Evolutionary conservation across 2,329 filamentous ascomycete genomes (phyloP).

Genomic region (Penicillium thymicola): DNA sequence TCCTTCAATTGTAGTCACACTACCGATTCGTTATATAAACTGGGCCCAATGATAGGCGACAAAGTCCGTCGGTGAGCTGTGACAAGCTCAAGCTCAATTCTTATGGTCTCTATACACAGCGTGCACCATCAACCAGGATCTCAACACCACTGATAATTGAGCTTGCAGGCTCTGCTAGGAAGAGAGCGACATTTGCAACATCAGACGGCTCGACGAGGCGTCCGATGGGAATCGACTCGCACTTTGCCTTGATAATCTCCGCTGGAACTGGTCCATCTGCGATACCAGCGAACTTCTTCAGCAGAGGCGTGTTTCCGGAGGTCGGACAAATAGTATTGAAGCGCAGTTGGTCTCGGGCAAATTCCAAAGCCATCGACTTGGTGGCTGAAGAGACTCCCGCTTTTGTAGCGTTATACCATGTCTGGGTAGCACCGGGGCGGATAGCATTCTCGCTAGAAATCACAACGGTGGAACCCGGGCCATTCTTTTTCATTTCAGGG

Average conservation of each 20-base stretch:
- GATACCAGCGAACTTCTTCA: background rate
- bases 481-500: background rate
- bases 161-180: slow-evolving; percentile 1
- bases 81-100: too few relatives aligned
- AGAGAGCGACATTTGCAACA: background rate
- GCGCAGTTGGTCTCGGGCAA: background rate
- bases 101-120: background rate
- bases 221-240: background rate
- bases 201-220: background rate
- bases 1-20: too few relatives aligned
- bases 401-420: background rate
- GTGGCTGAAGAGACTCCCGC: background rate
- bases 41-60: too few relatives aligned
- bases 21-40: too few relatives aligned
- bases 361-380: background rate
- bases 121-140: slow-evolving; percentile 13
- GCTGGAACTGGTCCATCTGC: background rate
- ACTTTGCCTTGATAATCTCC: background rate
- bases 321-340: background rate
- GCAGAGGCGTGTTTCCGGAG: background rate
- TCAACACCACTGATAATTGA: slow-evolving; percentile 14
- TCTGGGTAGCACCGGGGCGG: background rate
- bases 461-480: background rate
- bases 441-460: background rate
- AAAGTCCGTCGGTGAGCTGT: too few relatives aligned